Conservation (phyloP, 148 eudicot species). For the Drosera capensis region DNA sequence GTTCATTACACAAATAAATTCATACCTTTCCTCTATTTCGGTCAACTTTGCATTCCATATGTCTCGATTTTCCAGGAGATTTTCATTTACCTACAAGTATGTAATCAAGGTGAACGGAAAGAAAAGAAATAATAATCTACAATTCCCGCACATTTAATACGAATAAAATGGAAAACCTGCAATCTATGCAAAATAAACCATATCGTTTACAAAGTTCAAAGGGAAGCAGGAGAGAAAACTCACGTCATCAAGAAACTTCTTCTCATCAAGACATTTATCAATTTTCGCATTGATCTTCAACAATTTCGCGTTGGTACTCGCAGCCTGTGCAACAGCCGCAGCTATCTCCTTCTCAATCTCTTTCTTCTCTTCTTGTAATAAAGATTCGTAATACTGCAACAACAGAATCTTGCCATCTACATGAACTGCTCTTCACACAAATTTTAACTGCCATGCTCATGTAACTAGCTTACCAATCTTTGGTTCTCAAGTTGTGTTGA, state of each 20-base stretch:
- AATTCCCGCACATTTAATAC: constrained; percentile 1
- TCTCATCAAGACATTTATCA: constrained; percentile 52
- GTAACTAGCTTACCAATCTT: constrained; percentile 38
- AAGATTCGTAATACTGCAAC: constrained; percentile 69
- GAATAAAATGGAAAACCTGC: background rate
- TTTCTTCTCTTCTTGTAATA: constrained; percentile 59
- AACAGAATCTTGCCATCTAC: constrained; percentile 3
- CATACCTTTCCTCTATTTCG: constrained; percentile 58
- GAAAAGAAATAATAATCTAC: background rate
- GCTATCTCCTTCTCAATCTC: constrained; percentile 51
- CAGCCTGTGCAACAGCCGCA: constrained; percentile 49
- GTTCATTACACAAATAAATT: too few species aligned
- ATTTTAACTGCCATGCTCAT: background rate
- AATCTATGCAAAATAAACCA: background rate
- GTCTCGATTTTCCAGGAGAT: constrained; percentile 58
- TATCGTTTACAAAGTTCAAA: background rate
- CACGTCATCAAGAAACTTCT: constrained; percentile 70
- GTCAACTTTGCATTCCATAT: constrained; percentile 58
- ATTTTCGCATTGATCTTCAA: constrained; percentile 67
- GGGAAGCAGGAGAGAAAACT: constrained; percentile 6
- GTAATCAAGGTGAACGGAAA: constrained; percentile 2
- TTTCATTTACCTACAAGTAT: constrained; percentile 53
- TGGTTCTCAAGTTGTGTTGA: constrained; percentile 90
- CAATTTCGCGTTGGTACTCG: constrained; percentile 36
- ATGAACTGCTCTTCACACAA: background rate